Percentiles rank a stretch among this genome's conserved stretches.
phyloP scores from a whole-genome alignment of 495 filamentous ascomycete species.

The Hamigera avellanea region DNA sequence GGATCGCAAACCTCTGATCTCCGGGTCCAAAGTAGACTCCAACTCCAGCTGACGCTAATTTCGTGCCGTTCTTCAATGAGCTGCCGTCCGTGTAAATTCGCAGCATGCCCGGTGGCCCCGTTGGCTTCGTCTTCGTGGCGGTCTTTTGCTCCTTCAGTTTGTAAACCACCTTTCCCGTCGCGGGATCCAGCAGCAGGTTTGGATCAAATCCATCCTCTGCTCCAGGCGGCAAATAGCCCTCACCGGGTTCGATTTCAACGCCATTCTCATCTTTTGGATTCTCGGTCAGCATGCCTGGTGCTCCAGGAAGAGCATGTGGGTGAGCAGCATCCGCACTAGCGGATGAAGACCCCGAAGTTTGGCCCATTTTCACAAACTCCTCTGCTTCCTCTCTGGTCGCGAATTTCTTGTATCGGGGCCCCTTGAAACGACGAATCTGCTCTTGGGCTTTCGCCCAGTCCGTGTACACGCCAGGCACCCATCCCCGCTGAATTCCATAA shows the following conservation, averaged over 20 bases:
- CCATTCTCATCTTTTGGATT: slow-evolving; percentile 25
- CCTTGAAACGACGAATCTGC: slow-evolving; percentile 65
- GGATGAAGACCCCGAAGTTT: slow-evolving; percentile 6
- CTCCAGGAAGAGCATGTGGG: slow-evolving; percentile 9
- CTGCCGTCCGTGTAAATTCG: slow-evolving; percentile 88
- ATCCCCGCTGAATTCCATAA: slow-evolving; percentile 79
- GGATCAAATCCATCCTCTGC: slow-evolving; percentile 54
- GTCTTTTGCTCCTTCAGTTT: slow-evolving; percentile 40
- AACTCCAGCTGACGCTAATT: slow-evolving; percentile 63
- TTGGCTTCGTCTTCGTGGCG: slow-evolving; percentile 29
- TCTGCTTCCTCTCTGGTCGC: slow-evolving; percentile 66
- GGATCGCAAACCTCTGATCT: slow-evolving; percentile 50
- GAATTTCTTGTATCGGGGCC: slow-evolving; percentile 76
- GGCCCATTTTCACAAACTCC: slow-evolving; percentile 50
- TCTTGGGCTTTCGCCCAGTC: slow-evolving; percentile 70
- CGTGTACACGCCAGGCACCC: slow-evolving; percentile 77
- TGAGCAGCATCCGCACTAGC: too few relatives aligned
- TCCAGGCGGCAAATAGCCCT: slow-evolving; percentile 40
- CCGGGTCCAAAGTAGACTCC: slow-evolving; percentile 78
- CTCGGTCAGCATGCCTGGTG: slow-evolving; percentile 19
- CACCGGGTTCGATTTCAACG: slow-evolving; percentile 39
- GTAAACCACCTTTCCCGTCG: slow-evolving; percentile 46
- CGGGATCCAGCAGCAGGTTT: slow-evolving; percentile 41
- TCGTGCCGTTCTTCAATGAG: slow-evolving; percentile 61
- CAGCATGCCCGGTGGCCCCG: slow-evolving; percentile 38